Base-by-base conservation (phyloP, 2,329 filamentous ascomycete genomes). In the Berkeleyomyces basicola region DNA sequence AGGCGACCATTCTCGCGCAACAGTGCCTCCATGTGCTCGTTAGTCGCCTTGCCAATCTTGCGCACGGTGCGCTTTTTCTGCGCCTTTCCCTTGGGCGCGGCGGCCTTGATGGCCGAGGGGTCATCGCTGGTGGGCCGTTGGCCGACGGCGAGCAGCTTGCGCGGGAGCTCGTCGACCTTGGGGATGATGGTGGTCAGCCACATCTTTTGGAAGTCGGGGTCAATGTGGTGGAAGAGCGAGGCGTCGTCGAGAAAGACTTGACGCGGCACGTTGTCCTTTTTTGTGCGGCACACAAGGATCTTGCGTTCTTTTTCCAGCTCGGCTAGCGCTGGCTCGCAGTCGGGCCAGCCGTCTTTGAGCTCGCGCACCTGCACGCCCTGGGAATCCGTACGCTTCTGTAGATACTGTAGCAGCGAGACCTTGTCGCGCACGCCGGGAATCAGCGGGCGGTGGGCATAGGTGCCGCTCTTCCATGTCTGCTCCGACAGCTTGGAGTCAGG, bases 321-420 rank as follows among this genome's bases (percentile, higher is more conserved):
- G 66, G 87, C 82, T 71, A 99, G 87, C 7, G 87, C 82, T 23
- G 86, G 82, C 65, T 91, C 84, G 70, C 90, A 95, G 68, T 86
- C 85, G 33, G 86, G 84, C 93, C 93, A 99, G 66, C 93, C 93
- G 71, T 99, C 93, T 74, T 96, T 95, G 66, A 99, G 81, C 69
- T 96, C 90, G 72, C 90, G 90, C 66, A 97, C 89, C 44, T 80
- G 80, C 62, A 97, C 82, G 10, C 89, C 90, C 67, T 86, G 84
- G 1, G 89, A 88, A 64, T 90, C 90, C 61, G 82, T 83, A 74
- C 91, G 90, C 61, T 80, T 79, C 74, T 96, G 90, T 40, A 99
- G 81, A 70, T 89, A 87, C 62, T 81, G 82, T 62, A 95, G 82
- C 62, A 99, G 81, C 68, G 90, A 84, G 46, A 86, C 84, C 64